A percentile compares a stretch with the other conserved stretches of the same genome.
phyloP scores from a whole-genome alignment of 2,329 filamentous ascomycete species.

The Phaeophleospora eucalypticola region DNA sequence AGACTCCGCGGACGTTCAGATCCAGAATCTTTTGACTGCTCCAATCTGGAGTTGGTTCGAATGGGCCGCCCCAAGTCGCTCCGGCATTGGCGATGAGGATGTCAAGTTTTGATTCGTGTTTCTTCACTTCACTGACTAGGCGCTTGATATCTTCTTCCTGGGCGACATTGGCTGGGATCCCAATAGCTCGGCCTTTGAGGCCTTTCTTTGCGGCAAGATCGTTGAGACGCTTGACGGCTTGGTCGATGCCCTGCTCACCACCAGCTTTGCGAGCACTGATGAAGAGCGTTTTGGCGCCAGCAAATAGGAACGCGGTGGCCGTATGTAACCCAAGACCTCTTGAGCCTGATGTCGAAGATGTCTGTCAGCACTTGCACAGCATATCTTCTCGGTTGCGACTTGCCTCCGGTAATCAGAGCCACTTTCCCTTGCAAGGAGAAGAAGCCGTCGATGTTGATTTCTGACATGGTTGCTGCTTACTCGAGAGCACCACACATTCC shows the following conservation, averaged over 20 bases:
- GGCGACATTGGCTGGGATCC: conserved; percentile 73
- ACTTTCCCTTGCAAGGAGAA: conserved; percentile 83
- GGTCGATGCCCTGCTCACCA: conserved; percentile 62
- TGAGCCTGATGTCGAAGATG: conserved; percentile 42
- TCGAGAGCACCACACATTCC: too few species aligned
- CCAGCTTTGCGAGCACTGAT: conserved; percentile 82
- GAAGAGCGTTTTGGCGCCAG: conserved; percentile 81
- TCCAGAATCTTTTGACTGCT: conserved; percentile 86
- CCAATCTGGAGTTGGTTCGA: conserved; percentile 74
- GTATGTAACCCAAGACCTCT: conserved; percentile 75
- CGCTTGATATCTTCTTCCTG: conserved; percentile 66
- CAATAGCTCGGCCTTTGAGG: conserved; percentile 65
- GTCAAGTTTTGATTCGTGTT: conserved; percentile 74
- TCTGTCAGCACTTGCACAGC: too few species aligned
- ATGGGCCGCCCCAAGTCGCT: conserved; percentile 79
- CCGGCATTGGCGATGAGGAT: conserved; percentile 88
- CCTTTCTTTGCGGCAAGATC: conserved; percentile 59
- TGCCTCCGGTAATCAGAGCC: conserved; percentile 74
- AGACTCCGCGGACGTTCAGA: conserved; percentile 84
- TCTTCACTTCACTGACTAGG: conserved; percentile 64
- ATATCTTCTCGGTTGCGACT: neutral
- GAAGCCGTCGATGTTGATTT: conserved; percentile 66
- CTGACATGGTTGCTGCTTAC: conserved; percentile 41
- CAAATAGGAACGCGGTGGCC: conserved; percentile 68
- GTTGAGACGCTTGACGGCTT: conserved; percentile 72